phyloP scores from a whole-genome alignment of 768 basidiomycete species.

The Mrakia frigida region DNA sequence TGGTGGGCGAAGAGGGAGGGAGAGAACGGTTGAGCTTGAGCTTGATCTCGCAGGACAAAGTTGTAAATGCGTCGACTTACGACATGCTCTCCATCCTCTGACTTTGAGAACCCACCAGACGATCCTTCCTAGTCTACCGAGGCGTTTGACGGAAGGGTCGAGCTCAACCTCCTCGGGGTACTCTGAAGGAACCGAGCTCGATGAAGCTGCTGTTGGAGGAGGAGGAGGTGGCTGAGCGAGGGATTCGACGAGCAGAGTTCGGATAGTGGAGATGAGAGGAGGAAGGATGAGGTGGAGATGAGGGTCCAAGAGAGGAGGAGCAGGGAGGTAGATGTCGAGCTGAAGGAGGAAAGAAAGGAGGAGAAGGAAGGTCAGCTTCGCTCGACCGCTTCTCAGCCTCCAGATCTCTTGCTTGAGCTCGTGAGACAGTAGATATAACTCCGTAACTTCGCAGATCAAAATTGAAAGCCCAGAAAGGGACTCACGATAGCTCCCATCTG shows the following conservation, averaged over 20 bases:
- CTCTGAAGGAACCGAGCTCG: neutral
- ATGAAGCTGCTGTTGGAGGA: neutral
- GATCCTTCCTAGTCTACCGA: constrained; percentile 52
- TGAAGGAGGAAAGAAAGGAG: constrained; percentile 41
- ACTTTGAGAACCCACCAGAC: constrained; percentile 79
- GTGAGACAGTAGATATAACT: neutral
- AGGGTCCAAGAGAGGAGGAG: constrained; percentile 86
- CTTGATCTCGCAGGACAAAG: neutral
- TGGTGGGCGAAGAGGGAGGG: constrained; percentile 46
- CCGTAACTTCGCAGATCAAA: neutral
- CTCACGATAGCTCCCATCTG: constrained; percentile 42
- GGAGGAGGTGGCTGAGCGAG: constrained; percentile 8
- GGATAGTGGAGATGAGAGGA: constrained; percentile 63
- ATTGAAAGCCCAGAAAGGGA: neutral
- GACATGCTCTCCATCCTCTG: constrained; percentile 83
- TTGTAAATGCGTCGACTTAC: constrained; percentile 50
- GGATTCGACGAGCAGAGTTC: constrained; percentile 25
- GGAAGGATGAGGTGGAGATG: constrained; percentile 70
- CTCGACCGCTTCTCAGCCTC: too few species aligned
- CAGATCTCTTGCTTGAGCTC: too few species aligned
- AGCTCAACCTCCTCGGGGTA: neutral
- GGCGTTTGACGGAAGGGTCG: constrained; percentile 34
- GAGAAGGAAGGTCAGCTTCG: neutral
- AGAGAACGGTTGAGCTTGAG: neutral
- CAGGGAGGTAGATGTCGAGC: constrained; percentile 88